Evolutionary conservation across 2,329 filamentous ascomycete species (phyloP).

Genomic region (Phymatotrichopsis omnivora): DNA sequence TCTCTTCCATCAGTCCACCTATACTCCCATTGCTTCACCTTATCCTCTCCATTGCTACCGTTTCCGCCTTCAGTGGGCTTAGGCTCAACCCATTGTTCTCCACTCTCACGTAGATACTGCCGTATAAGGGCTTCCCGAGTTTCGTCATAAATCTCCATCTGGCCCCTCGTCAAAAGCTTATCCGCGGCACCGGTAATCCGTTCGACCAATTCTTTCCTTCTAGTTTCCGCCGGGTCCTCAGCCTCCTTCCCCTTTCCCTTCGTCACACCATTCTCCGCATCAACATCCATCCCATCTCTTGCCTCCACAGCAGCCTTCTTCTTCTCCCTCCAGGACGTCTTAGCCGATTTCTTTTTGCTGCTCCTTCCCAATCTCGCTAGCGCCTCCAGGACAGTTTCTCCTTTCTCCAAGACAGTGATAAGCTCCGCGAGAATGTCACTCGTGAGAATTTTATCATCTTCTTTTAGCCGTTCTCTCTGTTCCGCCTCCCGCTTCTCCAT

Average conservation of each 20-base stretch:
- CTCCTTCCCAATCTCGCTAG: constrained; percentile 67
- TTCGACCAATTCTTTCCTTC: constrained; percentile 64
- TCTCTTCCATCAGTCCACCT: constrained; percentile 85
- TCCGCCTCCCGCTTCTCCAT: constrained; percentile 77
- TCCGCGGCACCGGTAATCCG: constrained; percentile 83
- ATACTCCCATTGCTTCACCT: constrained; percentile 66
- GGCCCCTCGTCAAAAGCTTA: constrained; percentile 68
- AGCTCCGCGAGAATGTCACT: constrained; percentile 63
- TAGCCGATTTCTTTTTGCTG: constrained; percentile 47
- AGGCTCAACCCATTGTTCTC: constrained; percentile 67
- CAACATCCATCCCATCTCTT: constrained; percentile 57
- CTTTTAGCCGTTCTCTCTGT: constrained; percentile 56
- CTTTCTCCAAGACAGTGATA: constrained; percentile 61
- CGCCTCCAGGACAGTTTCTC: constrained; percentile 82
- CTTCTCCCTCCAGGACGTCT: constrained; percentile 58
- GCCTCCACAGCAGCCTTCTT: constrained; percentile 37
- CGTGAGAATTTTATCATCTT: constrained; percentile 64
- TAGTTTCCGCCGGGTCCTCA: constrained; percentile 58
- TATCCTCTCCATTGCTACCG: constrained; percentile 28
- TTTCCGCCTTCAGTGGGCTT: constrained; percentile 35
- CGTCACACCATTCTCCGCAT: constrained; percentile 37
- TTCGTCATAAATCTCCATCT: constrained; percentile 83
- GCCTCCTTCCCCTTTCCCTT: constrained; percentile 36
- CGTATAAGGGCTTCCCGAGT: constrained; percentile 75
- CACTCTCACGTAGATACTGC: constrained; percentile 74